phyloP scores from a whole-genome alignment of 805 yeast genomes.

The Scheffersomyces spartinae region DNA sequence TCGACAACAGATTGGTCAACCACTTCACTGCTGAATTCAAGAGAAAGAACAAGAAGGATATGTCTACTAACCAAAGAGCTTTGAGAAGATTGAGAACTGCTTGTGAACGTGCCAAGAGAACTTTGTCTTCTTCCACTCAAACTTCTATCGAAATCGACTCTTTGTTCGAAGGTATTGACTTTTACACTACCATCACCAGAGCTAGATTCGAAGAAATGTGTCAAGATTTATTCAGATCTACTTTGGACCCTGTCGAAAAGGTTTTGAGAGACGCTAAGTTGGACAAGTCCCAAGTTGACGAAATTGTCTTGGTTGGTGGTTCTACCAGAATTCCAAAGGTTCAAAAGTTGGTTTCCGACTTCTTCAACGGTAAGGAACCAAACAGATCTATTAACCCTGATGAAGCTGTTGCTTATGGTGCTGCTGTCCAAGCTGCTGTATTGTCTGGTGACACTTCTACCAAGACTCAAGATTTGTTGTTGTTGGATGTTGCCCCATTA shows the following conservation, averaged over 20 bases:
- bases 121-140: slow-evolving; percentile 37
- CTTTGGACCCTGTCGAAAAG: slow-evolving; percentile 40
- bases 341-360: slow-evolving; percentile 38
- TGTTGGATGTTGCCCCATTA: slow-evolving; percentile 40
- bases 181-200: slow-evolving; percentile 38
- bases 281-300: slow-evolving; percentile 30
- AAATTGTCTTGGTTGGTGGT: slow-evolving; percentile 40
- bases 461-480: slow-evolving; percentile 39
- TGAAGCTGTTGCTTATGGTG: slow-evolving; percentile 43
- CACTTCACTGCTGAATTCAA: slow-evolving; percentile 35
- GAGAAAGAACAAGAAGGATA: slow-evolving; percentile 35
- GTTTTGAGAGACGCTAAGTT: slow-evolving; percentile 36
- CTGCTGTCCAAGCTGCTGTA: slow-evolving; percentile 41
- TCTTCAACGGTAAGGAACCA: slow-evolving; percentile 39
- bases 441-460: slow-evolving; percentile 38
- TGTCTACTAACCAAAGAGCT: slow-evolving; percentile 36
- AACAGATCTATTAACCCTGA: slow-evolving; percentile 39
- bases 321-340: slow-evolving; percentile 42
- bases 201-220: slow-evolving; percentile 40
- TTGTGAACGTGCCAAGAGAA: slow-evolving; percentile 42
- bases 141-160: slow-evolving; percentile 40
- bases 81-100: slow-evolving; percentile 42
- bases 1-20: slow-evolving; percentile 39
- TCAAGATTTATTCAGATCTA: slow-evolving; percentile 38
- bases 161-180: slow-evolving; percentile 38